Evolutionary conservation across 345 rosid species (phyloP).

Genomic region (Chamaenerion angustifolium): DNA sequence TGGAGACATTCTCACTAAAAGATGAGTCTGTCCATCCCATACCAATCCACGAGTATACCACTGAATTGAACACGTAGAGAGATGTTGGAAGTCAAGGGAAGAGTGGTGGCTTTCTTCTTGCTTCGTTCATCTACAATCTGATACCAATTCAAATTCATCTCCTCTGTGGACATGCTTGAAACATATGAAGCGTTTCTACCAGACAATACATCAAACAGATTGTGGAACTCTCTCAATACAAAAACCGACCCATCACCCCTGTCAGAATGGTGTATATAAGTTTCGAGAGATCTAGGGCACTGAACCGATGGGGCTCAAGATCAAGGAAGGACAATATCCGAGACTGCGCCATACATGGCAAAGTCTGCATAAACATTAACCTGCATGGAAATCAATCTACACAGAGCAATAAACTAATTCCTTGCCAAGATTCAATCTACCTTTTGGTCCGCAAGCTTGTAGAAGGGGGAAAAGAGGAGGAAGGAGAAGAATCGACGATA

Average conservation of each 20-base stretch:
- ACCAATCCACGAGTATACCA: conserved; percentile 27
- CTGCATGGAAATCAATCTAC: conserved; percentile 11
- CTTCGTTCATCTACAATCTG: conserved; percentile 31
- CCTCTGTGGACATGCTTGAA: conserved; percentile 25
- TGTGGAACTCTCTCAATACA: conserved; percentile 59
- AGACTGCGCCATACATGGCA: conserved; percentile 49
- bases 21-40: conserved; percentile 56
- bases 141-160: conserved; percentile 36
- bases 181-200: conserved; percentile 11
- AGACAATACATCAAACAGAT: conserved; percentile 52
- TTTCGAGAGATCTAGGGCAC: conserved; percentile 26
- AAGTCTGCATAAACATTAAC: conserved; percentile 54
- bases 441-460: conserved; percentile 16
- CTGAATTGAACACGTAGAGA: conserved; percentile 16
- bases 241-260: conserved; percentile 24
- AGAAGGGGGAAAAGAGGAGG: conserved; percentile 9
- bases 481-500: conserved; percentile 17
- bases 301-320: conserved; percentile 33
- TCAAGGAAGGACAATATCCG: conserved; percentile 52
- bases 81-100: conserved; percentile 65
- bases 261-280: conserved; percentile 36
- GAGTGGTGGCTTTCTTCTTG: conserved; percentile 1
- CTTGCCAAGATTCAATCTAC: conserved; percentile 11
- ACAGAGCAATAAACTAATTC: not conserved
- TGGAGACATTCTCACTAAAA: conserved; percentile 63